Conservation (phyloP, 2,329 filamentous ascomycete species). For the Coleophoma cylindrospora region DNA sequence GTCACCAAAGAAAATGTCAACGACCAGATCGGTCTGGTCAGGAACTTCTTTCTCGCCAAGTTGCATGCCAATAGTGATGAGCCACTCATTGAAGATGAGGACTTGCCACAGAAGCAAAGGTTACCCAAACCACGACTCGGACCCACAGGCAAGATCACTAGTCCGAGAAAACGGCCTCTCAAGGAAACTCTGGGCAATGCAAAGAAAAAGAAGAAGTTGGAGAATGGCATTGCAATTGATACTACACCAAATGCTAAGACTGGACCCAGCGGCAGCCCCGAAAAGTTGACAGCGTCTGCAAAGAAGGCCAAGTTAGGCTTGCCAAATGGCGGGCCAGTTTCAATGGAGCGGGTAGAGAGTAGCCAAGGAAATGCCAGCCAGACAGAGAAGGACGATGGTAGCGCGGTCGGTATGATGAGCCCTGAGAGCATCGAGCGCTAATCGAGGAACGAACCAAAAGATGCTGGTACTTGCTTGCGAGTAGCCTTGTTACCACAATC, state of each 20-base stretch:
- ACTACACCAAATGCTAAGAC: slow-evolving; percentile 21
- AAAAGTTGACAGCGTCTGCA: slow-evolving; percentile 36
- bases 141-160: slow-evolving; percentile 79
- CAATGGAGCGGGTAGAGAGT: slow-evolving; percentile 56
- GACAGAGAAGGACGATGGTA: slow-evolving; percentile 64
- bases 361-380: slow-evolving; percentile 46
- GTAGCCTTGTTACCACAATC: no score
- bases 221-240: slow-evolving; percentile 37
- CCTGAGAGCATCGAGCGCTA: slow-evolving; percentile 56
- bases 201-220: slow-evolving; percentile 82
- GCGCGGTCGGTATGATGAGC: slow-evolving; percentile 74
- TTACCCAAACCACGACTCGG: slow-evolving; percentile 58
- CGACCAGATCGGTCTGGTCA: slow-evolving; percentile 79
- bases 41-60: slow-evolving; percentile 87
- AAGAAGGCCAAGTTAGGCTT: slow-evolving; percentile 46
- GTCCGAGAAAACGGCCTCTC: slow-evolving; percentile 75
- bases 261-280: slow-evolving; percentile 29
- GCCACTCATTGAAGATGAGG: slow-evolving; percentile 87
- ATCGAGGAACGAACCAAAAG: neutral
- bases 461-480: no score
- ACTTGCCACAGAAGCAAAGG: slow-evolving; percentile 84
- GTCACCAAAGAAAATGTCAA: slow-evolving; percentile 75
- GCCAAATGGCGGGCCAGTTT: slow-evolving; percentile 22
- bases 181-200: slow-evolving; percentile 79
- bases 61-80: slow-evolving; percentile 78